A percentile compares a stretch with the other conserved stretches of the same genome.
phyloP scores from a whole-genome alignment of 2,329 filamentous ascomycete genomes.

The Colletotrichum sp. region DNA sequence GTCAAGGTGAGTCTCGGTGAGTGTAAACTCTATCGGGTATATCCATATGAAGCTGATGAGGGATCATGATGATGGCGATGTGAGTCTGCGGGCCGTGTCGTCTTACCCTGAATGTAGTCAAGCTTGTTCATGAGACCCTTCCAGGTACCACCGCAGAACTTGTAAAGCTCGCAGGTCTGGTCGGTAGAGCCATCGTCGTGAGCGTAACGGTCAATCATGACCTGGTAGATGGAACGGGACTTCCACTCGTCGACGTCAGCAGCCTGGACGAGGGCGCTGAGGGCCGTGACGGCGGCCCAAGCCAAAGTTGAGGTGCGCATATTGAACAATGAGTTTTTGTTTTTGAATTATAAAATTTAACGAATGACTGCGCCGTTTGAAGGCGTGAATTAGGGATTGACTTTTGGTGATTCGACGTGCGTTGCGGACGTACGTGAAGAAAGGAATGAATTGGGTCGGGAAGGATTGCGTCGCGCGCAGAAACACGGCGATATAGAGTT shows the following conservation, averaged over 20 bases:
- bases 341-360: background rate
- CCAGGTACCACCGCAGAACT: constrained; percentile 58
- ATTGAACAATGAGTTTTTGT: background rate
- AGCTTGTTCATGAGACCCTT: constrained; percentile 51
- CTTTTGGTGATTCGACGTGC: background rate
- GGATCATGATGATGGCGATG: background rate
- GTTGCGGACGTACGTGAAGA: background rate
- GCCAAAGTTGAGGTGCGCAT: constrained; percentile 17
- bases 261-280: background rate
- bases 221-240: constrained; percentile 48
- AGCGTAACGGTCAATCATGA: constrained; percentile 49
- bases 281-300: constrained; percentile 13
- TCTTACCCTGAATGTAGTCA: constrained; percentile 52
- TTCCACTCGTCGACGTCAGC: constrained; percentile 17
- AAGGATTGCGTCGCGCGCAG: background rate
- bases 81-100: background rate
- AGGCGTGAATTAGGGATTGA: background rate
- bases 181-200: constrained; percentile 46
- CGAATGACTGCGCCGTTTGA: constrained; percentile 12
- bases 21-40: background rate
- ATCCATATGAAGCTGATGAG: background rate
- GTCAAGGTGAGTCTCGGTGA: background rate
- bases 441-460: constrained; percentile 15
- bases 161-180: constrained; percentile 39
- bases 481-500: constrained; percentile 17